These are phyloP conservation scores for Xylaria sp. DNA, from an alignment of 2,329 filamentous ascomycete genomes.

Conservation along the genomic window DNA sequence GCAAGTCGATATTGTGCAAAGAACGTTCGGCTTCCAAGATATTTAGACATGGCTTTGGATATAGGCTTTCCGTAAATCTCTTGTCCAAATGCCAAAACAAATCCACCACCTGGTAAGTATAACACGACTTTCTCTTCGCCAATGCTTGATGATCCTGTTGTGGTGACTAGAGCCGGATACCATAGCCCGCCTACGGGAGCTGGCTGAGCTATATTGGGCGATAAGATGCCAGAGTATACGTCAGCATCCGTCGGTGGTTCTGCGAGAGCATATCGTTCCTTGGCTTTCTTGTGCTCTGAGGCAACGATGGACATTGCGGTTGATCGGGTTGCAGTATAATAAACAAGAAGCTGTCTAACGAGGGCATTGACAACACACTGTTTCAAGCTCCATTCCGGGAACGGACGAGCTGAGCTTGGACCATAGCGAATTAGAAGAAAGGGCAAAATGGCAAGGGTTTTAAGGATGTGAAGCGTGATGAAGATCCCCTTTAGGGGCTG, in stretches of 20 bases:
- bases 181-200: background rate
- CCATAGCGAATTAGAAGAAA: constrained; percentile 16
- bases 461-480: background rate
- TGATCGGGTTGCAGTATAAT: background rate
- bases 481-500: constrained; percentile 28
- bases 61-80: background rate
- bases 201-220: background rate
- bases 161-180: background rate
- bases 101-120: background rate
- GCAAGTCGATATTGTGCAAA: background rate
- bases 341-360: background rate
- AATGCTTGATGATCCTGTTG: background rate
- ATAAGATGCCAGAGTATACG: background rate
- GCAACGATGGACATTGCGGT: constrained; percentile 1
- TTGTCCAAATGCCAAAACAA: background rate
- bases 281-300: constrained; percentile 16
- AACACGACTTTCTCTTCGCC: background rate
- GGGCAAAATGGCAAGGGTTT: background rate
- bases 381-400: constrained; percentile 23
- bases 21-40: background rate
- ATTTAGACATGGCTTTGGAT: background rate
- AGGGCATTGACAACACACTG: constrained; percentile 6
- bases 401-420: constrained; percentile 9
- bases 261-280: constrained; percentile 11
- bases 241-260: constrained; percentile 3